Base-by-base conservation (phyloP, 352 stramenopile genomes). In the Globisporangium sylvaticum region DNA sequence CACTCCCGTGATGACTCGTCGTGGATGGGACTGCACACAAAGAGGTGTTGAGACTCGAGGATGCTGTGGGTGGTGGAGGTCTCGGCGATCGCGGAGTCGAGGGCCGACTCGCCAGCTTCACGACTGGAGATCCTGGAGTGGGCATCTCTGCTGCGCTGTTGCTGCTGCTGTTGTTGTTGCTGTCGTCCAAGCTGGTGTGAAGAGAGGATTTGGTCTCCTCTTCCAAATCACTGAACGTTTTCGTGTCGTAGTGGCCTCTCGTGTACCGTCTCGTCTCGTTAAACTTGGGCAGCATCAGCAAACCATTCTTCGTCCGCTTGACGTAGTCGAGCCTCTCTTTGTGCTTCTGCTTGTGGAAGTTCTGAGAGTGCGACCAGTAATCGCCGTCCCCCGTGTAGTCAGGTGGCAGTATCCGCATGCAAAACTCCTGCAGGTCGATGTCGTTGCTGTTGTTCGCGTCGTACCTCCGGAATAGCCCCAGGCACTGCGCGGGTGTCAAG, bases 401-500 rank as follows among this genome's bases (percentile, higher is more conserved):
- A 4, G 86, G 82, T 4, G 86, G 83, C 20, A 92, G 60, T n/a
- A 94, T 88, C 12, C 80, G 76, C 54, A 87, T 69, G 44, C 86
- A 94, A 67, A 94, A 94, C 65, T 94, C 86, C 39, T 91, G 80
- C n/a, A 94, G 74, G 48, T 94, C 86, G 67, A 94, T 79, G 31
- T 91, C 85, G 56, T 84, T 80, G 66, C 84, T 92, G 66, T 80
- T 82, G 67, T 94, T 83, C 6, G 77, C 82, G 39, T 92, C 86
- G 61, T 92, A 94, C n/a, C 86, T 71, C 27, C 69, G 73, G 48
- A 94, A 94, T 3, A 94, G 73, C 0, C 83, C 84, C 9, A 70
- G 18, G 37, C 80, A 91, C 64, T 94, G 84, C n/a, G 75, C 64
- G 6, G 72, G 68, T 9, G 85, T 94, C 5, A 94, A 50, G 0